Conservation (phyloP, 2,329 filamentous ascomycete genomes). For the Pseudogymnoascus sp. region DNA sequence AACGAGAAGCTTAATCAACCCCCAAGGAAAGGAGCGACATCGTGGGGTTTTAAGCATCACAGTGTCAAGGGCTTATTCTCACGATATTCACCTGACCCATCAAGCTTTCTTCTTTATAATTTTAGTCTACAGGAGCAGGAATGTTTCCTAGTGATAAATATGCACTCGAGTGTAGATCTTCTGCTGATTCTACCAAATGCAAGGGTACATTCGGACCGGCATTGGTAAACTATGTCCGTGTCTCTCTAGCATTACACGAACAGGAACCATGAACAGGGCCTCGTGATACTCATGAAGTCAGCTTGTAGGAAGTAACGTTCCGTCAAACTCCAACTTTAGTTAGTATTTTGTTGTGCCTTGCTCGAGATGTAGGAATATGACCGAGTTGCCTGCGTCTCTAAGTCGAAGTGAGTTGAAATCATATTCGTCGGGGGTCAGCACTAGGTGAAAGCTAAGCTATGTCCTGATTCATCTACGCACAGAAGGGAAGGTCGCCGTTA, state of each 20-base stretch:
- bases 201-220: not conserved
- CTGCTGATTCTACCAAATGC: not conserved
- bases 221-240: not conserved
- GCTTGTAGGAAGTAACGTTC: not conserved
- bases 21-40: slow-evolving; percentile 1
- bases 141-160: slow-evolving; percentile 15
- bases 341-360: not conserved
- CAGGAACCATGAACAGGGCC: not conserved
- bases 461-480: not conserved
- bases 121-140: not conserved
- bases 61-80: not conserved
- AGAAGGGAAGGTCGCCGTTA: not conserved
- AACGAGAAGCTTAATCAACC: slow-evolving; percentile 10
- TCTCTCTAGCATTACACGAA: not conserved
- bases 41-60: not conserved
- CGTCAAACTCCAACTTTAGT: not conserved
- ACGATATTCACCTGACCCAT: slow-evolving; percentile 12
- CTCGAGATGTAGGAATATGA: not conserved
- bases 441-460: not conserved
- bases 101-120: slow-evolving; percentile 10
- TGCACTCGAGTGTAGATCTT: not conserved
- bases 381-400: not conserved
- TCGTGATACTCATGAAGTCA: not conserved
- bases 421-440: not conserved
- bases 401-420: not conserved